Evolutionary conservation across 2,329 filamentous ascomycete genomes (phyloP).

Genomic region (Pseudocercospora musae): DNA sequence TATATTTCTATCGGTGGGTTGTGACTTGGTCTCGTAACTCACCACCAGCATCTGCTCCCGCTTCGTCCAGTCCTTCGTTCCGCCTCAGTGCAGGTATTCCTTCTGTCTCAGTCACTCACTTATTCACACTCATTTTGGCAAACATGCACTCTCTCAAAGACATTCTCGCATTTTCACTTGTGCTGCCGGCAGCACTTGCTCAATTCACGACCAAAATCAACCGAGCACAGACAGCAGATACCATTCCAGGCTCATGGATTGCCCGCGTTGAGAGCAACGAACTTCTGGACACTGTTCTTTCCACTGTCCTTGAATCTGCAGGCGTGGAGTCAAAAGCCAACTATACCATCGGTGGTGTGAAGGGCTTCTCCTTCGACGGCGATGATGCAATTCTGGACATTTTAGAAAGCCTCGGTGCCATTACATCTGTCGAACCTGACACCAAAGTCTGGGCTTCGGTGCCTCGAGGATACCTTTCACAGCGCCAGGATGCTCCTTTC

Average conservation of each 20-base stretch:
- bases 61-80: neutral
- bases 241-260: slow-evolving; percentile 22
- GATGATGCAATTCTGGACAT: slow-evolving; percentile 33
- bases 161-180: slow-evolving; percentile 3
- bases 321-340: slow-evolving; percentile 29
- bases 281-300: slow-evolving; percentile 11
- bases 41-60: neutral
- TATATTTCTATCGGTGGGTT: neutral
- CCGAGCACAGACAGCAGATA: slow-evolving; percentile 16
- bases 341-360: slow-evolving; percentile 39
- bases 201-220: slow-evolving; percentile 12
- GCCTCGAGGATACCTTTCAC: slow-evolving; percentile 1
- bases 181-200: slow-evolving; percentile 14
- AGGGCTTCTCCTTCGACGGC: slow-evolving; percentile 39
- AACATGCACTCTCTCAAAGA: slow-evolving; percentile 3
- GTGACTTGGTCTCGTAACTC: neutral
- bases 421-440: slow-evolving; percentile 42
- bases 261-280: slow-evolving; percentile 16
- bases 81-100: neutral
- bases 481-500: neutral
- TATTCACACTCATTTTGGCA: slow-evolving; percentile 5
- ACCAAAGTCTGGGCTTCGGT: slow-evolving; percentile 35
- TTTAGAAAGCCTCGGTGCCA: slow-evolving; percentile 29
- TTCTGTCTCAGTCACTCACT: neutral
- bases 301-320: slow-evolving; percentile 13